Evolutionary conservation across 2,329 filamentous ascomycete species (phyloP).

Genomic region (Ploettnerulaceae sp.): DNA sequence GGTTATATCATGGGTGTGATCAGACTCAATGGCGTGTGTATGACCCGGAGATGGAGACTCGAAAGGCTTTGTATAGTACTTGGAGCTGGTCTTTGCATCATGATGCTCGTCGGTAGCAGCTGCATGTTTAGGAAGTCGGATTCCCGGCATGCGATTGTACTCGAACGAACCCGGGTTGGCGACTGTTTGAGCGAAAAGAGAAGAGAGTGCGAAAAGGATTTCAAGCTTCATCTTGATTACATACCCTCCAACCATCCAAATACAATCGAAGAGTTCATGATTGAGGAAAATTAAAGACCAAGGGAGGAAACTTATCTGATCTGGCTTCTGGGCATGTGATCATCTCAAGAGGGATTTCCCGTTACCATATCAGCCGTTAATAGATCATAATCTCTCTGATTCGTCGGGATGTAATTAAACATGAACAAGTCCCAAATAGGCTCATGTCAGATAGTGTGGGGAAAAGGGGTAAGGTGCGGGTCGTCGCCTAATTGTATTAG

Average conservation of each 20-base stretch:
- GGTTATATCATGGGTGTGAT: neutral
- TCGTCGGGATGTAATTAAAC: neutral
- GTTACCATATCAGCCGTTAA: neutral
- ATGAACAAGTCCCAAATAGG: neutral
- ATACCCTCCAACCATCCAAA: neutral
- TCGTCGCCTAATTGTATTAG: too few relatives aligned
- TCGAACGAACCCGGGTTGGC: neutral
- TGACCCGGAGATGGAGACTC: neutral
- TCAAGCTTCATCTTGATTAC: neutral
- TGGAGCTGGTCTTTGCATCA: neutral
- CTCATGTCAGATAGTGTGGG: neutral
- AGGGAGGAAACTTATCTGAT: neutral
- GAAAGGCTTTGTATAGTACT: neutral
- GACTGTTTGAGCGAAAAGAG: neutral
- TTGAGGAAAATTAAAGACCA: neutral
- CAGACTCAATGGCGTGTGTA: neutral
- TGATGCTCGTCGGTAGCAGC: constrained; percentile 1
- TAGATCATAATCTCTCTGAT: neutral
- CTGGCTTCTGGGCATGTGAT: neutral
- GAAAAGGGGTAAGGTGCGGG: too few relatives aligned
- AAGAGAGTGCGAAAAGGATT: neutral
- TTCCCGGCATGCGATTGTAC: constrained; percentile 1
- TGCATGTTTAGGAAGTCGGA: constrained; percentile 1
- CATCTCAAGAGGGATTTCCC: neutral
- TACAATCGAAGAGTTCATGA: too few relatives aligned